These are phyloP conservation scores for Choiromyces venosus DNA, from an alignment of 495 filamentous ascomycete genomes.

Conservation along the genomic window DNA sequence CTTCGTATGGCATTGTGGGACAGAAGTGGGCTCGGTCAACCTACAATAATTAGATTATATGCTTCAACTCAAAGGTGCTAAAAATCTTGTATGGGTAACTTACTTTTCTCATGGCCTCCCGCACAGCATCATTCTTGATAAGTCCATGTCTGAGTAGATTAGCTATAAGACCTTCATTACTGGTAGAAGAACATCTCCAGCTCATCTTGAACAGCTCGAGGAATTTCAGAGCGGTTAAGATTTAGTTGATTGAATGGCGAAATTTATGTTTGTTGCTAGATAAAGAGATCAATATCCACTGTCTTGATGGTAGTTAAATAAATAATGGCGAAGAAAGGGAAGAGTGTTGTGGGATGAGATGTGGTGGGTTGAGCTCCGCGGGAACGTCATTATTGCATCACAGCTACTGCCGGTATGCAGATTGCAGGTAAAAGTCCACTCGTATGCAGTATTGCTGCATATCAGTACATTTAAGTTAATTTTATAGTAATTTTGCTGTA, in stretches of 20 bases:
- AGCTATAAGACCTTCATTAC: conserved; percentile 70
- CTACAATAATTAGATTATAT: conserved; percentile 44
- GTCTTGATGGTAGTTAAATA: neutral
- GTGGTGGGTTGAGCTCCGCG: conserved; percentile 5
- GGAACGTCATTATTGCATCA: conserved; percentile 28
- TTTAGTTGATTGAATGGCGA: neutral
- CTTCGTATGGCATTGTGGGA: conserved; percentile 64
- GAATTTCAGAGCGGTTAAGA: neutral
- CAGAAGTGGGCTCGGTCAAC: conserved; percentile 87
- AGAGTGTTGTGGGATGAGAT: neutral
- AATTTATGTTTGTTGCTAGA: conserved; percentile 6
- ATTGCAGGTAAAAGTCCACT: neutral
- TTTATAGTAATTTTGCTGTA: no score
- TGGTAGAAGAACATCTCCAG: conserved; percentile 75
- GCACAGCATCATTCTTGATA: conserved; percentile 65
- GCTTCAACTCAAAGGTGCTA: neutral
- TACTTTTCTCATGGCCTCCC: conserved; percentile 72
- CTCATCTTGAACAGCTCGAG: conserved; percentile 58
- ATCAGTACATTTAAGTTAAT: no score
- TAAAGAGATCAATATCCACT: neutral
- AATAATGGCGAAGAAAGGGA: conserved; percentile 5
- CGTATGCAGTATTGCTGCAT: neutral
- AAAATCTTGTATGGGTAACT: conserved; percentile 16
- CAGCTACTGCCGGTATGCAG: neutral
- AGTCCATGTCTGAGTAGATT: conserved; percentile 69